phyloP scores from a whole-genome alignment of 1,284 basidiomycete species.

The Cutaneotrichosporon cutaneum region DNA sequence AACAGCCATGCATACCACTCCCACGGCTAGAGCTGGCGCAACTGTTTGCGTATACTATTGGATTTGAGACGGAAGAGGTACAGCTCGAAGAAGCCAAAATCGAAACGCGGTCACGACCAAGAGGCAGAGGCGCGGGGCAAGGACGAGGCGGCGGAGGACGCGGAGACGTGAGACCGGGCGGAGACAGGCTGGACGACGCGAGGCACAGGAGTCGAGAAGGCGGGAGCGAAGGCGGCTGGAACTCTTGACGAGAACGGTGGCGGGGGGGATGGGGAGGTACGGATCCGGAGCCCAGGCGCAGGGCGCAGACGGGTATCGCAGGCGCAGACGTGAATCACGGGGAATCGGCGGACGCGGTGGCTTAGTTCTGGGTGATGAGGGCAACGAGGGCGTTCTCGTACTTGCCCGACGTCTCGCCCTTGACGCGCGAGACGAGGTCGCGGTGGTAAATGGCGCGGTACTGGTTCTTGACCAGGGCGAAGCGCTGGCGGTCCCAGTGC shows the following conservation, averaged over 20 bases:
- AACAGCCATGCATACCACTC: constrained; percentile 28
- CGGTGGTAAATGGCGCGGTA: constrained; percentile 45
- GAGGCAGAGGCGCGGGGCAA: background rate
- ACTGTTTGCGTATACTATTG: background rate
- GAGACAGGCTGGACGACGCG: too few relatives aligned
- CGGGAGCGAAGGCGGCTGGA: background rate
- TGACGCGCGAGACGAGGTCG: constrained; percentile 40
- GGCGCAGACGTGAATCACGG: background rate
- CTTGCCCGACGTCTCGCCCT: constrained; percentile 53
- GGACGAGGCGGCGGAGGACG: background rate
- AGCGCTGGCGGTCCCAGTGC: constrained; percentile 53
- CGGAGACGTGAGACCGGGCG: too few relatives aligned
- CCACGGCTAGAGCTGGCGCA: background rate
- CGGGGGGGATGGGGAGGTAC: too few relatives aligned
- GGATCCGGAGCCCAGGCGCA: too few relatives aligned
- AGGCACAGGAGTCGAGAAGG: background rate
- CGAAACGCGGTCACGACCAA: background rate
- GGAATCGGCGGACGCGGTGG: too few relatives aligned
- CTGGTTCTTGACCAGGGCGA: constrained; percentile 49
- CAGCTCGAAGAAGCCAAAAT: constrained; percentile 3
- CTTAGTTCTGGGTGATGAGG: constrained; percentile 40
- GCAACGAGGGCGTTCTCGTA: constrained; percentile 45
- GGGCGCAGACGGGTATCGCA: background rate
- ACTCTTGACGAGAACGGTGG: background rate
- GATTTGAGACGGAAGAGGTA: constrained; percentile 6